Evolutionary conservation across 1,139 yeast genomes (phyloP), one percentile per base, ranked within the genome.

Genomic region (Suhomyces atakaporum): DNA sequence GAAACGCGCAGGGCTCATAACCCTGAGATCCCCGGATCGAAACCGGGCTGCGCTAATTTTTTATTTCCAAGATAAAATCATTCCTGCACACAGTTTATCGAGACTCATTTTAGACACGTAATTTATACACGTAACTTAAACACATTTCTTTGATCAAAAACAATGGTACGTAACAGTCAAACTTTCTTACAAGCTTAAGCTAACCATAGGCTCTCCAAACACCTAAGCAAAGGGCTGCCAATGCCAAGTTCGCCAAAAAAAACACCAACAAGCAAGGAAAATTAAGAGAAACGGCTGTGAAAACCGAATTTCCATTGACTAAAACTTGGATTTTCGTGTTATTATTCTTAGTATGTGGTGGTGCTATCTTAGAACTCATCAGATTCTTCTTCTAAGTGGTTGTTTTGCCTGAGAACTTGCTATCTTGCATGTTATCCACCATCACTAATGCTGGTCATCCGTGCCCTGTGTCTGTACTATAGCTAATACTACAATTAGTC

Each of bases 21-120:
- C 96, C 96, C 96, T 86, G 95, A 87, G 84, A 96, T 86, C 96
- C 94, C 81, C 75, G 94, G 96, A 88, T 88, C 96, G 96, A 88
- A 86, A 88, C 96, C 90, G 75, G 82, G 94, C 92, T 85, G 85
- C 94, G 96, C 96, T 87, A 86, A 13, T 31, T 27, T 32, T 37
- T 38, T 35, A 20, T 9, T 7, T 16, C 13, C 15, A 8, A 3
- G 16, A n/a, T 7, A 5, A 3, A 7, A 2, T 11, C 13, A 13
- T 16, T 29, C 15, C 40, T 36, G 40, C 31, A 36, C 16, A 26
- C 14, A 33, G 22, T 9, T 8, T 5, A 14, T 21, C 27, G 20
- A 18, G 20, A 18, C 16, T 18, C 18, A 9, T 25, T 31, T 22
- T 27, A 38, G 41, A 38, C 41, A 38, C 41, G 41, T 38, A 33